Base-by-base conservation (phyloP, 129 eudicot species). In the Arctium lappa region DNA sequence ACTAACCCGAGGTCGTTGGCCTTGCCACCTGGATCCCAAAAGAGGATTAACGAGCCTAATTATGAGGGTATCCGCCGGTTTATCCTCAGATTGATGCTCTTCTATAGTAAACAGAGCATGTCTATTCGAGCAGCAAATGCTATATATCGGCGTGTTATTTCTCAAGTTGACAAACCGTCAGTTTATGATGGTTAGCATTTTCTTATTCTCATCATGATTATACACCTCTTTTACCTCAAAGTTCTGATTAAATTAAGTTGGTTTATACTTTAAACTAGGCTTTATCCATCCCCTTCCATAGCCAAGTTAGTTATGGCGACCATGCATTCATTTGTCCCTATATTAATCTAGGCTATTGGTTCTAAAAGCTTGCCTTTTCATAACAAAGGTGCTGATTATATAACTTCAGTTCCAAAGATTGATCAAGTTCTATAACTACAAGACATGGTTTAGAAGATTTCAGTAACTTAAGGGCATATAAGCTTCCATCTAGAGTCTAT, bases 71-170 rank as follows among this genome's bases (percentile, higher is more conserved):
- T 93, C 33, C 91, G 88, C 62, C 89, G 85, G 22, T 76, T 89
- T 79, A 56, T 93, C 66, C 88, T 95, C 44, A 95, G 84, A 87
- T 44, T 95, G 89, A 82, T 91, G 95, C 75, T 95, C 69, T 90
- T 90, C 68, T 95, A 95, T 66, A 95, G 93, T 85, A 90, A 95
- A 31, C 97, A 95, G 75, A 95, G 99, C 93, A 89, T 72, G 84
- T 89, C 89, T 56, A 93, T 95, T 75, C 92, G 97, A 16, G 87
- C 91, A 78, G 94, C 97, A 65, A 93, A 93, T 83, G 97, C 80
- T 16, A 87, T 95, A 30, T 95, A 95, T 75, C 85, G 81, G 7
- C 99, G 97, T 27, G 88, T 95, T 53, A 33, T 83, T 46, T 74
- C 84, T 81, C 99, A 95, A 86, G 91, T 89, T 80, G 99, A 93